Evolutionary conservation across 2,329 filamentous ascomycete species (phyloP).

Genomic region (Talaromyces marneffei): DNA sequence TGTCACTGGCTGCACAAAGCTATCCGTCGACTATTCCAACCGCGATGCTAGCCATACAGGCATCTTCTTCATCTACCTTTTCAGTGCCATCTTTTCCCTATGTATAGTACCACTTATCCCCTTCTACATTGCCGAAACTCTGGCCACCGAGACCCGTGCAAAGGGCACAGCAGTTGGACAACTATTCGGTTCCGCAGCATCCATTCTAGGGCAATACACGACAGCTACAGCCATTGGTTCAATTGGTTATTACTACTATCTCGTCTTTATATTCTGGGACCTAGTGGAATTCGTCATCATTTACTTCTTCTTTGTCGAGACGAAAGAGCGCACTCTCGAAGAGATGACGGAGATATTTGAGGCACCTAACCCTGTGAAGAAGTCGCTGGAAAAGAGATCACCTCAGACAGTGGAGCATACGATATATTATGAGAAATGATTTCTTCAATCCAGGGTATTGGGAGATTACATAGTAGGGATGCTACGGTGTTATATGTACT

Average conservation of each 20-base stretch:
- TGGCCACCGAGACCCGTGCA: slow-evolving; percentile 11
- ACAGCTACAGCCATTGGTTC: slow-evolving; percentile 8
- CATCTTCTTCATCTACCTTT: slow-evolving; percentile 40
- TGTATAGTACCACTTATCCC: slow-evolving; percentile 13
- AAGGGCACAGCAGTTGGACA: slow-evolving; percentile 12
- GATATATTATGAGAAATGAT: neutral
- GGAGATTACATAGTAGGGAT: too few relatives aligned
- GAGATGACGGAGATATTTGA: slow-evolving; percentile 14
- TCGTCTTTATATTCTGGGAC: slow-evolving; percentile 14
- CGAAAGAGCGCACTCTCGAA: slow-evolving; percentile 13
- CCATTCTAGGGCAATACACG: slow-evolving; percentile 11
- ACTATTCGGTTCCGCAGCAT: slow-evolving; percentile 9
- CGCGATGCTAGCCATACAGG: slow-evolving; percentile 35
- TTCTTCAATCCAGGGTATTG: neutral
- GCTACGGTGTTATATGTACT: neutral
- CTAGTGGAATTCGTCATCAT: slow-evolving; percentile 12
- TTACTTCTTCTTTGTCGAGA: slow-evolving; percentile 15
- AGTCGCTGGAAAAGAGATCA: slow-evolving; percentile 10
- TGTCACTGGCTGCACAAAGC: slow-evolving; percentile 12
- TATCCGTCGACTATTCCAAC: slow-evolving; percentile 6
- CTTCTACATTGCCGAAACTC: slow-evolving; percentile 12
- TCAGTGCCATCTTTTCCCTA: slow-evolving; percentile 38
- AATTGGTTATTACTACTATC: slow-evolving; percentile 13
- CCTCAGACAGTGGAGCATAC: slow-evolving; percentile 7
- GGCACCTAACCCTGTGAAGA: slow-evolving; percentile 10